Base-by-base conservation (phyloP, 2,329 filamentous ascomycete genomes). In the Pseudocercospora musae region DNA sequence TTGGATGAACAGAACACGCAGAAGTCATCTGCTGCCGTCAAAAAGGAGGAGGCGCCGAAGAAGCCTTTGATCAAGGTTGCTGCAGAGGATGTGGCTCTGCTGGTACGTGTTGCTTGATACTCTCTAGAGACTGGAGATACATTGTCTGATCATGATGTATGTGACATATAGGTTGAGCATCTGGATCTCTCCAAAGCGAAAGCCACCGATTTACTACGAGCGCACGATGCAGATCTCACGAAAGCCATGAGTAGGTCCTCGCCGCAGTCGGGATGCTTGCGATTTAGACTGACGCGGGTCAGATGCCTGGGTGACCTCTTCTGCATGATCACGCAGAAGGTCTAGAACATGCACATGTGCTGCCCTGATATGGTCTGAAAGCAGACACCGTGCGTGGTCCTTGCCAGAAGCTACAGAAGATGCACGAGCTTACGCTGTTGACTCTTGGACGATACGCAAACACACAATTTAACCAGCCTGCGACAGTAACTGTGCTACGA, bases 131-230 rank as follows among this genome's bases (percentile, higher is more conserved):
- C 11, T 58, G 15, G 4, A 40, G 50, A n/a, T 13, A 57, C n/a
- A 9, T 62, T 11, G 23, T 37, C 52, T 54, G 52, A 54, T 21
- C 44, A 54, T 21, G 21, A 6, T 31, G 23, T 2, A n/a, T 25
- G 11, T 11, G 27, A 3, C 21, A 27, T n/a, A 25, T 48, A 88
- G 87, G 81, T 89, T 11, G 86, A 90, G 53, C 84, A 93, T 74
- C 81, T 93, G 31, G 90, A 94, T 64, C 73, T 94, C 37, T 78
- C 84, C 1, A 92, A 91, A 76, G 69, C 79, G 2, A 91, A 88
- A 75, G 91, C 89, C 1, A 92, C 88, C 1, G 90, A 94, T 64
- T 76, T 94, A 56, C 81, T 95, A 4, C 88, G 87, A 74, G 80
- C 83, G 4, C 81, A 92, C 70, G 89, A 92, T 55, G 91, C 90